A percentile compares a stretch with the other conserved stretches of the same genome.
Evolutionary conservation across 2,329 filamentous ascomycete species (phyloP).

Genomic region (Neofusicoccum kwambonambiense): DNA sequence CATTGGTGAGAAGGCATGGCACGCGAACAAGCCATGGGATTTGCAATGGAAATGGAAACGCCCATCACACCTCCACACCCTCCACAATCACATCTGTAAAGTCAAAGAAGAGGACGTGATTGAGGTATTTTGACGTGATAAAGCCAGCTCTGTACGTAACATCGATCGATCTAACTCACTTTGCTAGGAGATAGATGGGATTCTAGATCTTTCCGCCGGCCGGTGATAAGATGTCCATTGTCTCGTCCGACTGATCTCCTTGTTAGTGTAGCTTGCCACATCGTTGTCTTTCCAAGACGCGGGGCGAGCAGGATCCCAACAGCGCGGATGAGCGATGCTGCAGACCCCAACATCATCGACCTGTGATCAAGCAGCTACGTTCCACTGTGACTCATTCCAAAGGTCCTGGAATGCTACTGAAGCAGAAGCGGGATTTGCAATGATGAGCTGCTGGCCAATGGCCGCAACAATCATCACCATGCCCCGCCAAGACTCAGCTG

Average conservation of each 20-base stretch:
- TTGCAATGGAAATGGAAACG: neutral
- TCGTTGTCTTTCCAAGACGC: neutral
- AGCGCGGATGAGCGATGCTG: neutral
- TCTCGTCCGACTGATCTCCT: neutral
- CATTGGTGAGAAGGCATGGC: neutral
- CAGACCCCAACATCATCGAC: neutral
- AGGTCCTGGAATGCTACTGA: neutral
- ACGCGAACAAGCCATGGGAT: neutral
- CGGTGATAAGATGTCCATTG: neutral
- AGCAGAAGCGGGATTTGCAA: neutral
- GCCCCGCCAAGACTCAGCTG: neutral
- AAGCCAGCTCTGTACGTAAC: neutral
- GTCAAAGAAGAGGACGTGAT: neutral
- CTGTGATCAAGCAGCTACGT: neutral
- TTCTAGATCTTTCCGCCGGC: neutral
- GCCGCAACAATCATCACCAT: neutral
- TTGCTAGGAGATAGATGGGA: neutral
- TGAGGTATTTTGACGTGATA: neutral
- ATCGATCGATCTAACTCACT: neutral
- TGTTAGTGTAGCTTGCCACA: neutral
- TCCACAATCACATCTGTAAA: too few species aligned
- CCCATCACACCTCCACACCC: too few species aligned
- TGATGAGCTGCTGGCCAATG: neutral
- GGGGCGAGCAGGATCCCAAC: neutral
- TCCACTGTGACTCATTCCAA: neutral